phyloP scores from a whole-genome alignment of 2,329 filamentous ascomycete species.

The Gaeumannomyces tritici region DNA sequence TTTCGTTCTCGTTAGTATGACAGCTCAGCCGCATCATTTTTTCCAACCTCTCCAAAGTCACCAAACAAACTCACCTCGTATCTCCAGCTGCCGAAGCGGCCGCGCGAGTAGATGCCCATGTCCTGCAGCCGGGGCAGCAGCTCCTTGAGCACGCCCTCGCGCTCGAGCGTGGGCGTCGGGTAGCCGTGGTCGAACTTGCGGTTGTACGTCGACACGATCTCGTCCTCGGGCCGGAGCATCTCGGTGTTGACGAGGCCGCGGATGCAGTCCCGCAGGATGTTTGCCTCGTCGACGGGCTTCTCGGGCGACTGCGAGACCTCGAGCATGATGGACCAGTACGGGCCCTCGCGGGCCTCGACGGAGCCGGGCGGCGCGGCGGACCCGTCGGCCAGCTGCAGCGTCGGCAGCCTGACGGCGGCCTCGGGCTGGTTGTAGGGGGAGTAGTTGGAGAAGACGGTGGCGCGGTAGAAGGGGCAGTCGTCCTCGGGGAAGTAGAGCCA shows the following conservation, averaged over 20 bases:
- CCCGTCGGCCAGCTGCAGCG: constrained; percentile 76
- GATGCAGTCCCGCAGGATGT: constrained; percentile 81
- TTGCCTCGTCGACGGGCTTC: constrained; percentile 87
- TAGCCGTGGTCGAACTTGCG: constrained; percentile 97
- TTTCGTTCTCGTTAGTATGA: background rate
- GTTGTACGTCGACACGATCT: constrained; percentile 98
- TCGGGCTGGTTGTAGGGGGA: constrained; percentile 95
- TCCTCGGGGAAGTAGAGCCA: constrained; percentile 99
- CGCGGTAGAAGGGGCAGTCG: constrained; percentile 98
- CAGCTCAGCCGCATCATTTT: background rate
- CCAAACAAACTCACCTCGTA: constrained; percentile 86
- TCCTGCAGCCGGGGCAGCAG: constrained; percentile 87
- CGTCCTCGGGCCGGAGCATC: constrained; percentile 83
- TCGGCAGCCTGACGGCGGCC: constrained; percentile 73
- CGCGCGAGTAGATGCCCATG: constrained; percentile 87
- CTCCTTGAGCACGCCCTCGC: constrained; percentile 87
- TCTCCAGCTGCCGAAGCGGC: constrained; percentile 94
- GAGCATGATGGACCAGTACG: constrained; percentile 99
- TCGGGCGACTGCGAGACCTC: constrained; percentile 92
- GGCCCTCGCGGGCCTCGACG: constrained; percentile 68
- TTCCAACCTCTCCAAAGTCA: constrained; percentile 44
- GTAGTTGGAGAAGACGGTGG: constrained; percentile 99
- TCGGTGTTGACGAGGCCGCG: constrained; percentile 96
- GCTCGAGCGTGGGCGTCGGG: constrained; percentile 88
- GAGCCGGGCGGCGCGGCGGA: constrained; percentile 68